A percentile compares a stretch with the other conserved stretches of the same genome.
phyloP scores from a whole-genome alignment of 1,139 yeast genomes.

The Geotrichum aggregatum region DNA sequence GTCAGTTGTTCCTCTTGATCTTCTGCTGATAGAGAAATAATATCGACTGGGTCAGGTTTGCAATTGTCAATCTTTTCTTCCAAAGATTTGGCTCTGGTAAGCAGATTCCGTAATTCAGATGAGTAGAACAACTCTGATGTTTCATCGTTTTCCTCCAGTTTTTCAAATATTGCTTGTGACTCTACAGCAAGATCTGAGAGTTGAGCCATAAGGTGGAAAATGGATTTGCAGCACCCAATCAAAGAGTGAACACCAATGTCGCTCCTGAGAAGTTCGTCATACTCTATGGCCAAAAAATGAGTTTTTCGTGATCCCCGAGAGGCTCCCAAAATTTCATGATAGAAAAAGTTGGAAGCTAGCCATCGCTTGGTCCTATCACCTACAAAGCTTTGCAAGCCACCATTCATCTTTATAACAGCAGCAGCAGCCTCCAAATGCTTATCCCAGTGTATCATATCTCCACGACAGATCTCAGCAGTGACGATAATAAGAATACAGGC shows the following conservation, averaged over 20 bases:
- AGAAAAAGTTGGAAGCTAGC: conserved; percentile 76
- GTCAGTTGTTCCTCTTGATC: conserved; percentile 66
- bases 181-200: conserved; percentile 59
- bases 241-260: conserved; percentile 56
- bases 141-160: neutral
- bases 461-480: conserved; percentile 71
- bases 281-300: conserved; percentile 39
- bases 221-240: conserved; percentile 66
- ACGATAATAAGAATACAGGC: conserved; percentile 65
- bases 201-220: conserved; percentile 63
- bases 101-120: conserved; percentile 1
- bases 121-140: neutral
- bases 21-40: conserved; percentile 44
- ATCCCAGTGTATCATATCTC: conserved; percentile 70
- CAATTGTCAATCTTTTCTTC: conserved; percentile 51
- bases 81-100: conserved; percentile 42
- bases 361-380: conserved; percentile 61
- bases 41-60: conserved; percentile 52
- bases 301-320: conserved; percentile 42
- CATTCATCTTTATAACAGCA: conserved; percentile 51
- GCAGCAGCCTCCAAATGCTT: conserved; percentile 60
- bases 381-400: conserved; percentile 52
- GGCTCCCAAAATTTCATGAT: conserved; percentile 70
- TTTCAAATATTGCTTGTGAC: conserved; percentile 28
- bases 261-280: conserved; percentile 47